phyloP scores from a whole-genome alignment of 1,284 basidiomycete genomes.

The Irpex rosettiformis region DNA sequence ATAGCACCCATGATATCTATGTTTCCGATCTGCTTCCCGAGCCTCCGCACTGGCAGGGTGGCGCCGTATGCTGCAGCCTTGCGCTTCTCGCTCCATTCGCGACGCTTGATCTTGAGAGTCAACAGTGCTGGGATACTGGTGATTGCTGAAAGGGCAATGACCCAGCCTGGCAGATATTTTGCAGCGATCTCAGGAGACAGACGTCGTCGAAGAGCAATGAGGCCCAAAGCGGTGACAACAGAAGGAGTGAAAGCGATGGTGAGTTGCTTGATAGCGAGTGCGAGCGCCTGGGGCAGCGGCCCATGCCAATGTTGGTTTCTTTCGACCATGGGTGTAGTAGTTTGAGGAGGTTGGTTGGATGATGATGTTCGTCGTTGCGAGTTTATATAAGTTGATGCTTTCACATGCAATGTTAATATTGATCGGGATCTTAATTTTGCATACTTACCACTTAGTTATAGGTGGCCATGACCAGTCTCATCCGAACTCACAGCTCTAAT shows the following conservation, averaged over 20 bases:
- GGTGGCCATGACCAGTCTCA: not conserved
- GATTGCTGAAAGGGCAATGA: slow-evolving; percentile 1
- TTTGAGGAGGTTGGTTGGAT: not conserved
- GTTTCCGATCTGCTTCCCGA: slow-evolving; percentile 16
- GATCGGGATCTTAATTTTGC: not conserved
- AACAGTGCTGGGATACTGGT: slow-evolving; percentile 8
- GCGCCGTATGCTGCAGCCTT: slow-evolving; percentile 18
- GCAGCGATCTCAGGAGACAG: not conserved
- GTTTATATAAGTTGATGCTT: not conserved
- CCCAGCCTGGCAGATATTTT: slow-evolving; percentile 7
- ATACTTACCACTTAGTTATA: not conserved
- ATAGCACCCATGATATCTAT: slow-evolving; percentile 15
- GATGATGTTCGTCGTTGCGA: not conserved
- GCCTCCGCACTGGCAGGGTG: slow-evolving; percentile 16
- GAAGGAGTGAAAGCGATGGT: not conserved
- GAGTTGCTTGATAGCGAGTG: not conserved
- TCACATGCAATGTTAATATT: not conserved
- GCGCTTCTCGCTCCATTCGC: slow-evolving; percentile 9
- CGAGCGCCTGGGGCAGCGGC: not conserved
- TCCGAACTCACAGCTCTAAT: not conserved
- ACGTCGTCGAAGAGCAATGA: not conserved
- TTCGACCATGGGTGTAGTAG: not conserved
- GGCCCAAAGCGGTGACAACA: not conserved
- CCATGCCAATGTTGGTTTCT: not conserved
- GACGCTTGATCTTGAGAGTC: not conserved